Evolutionary conservation across 2,329 filamentous ascomycete genomes (phyloP).

Genomic region (Xylaria sp.): DNA sequence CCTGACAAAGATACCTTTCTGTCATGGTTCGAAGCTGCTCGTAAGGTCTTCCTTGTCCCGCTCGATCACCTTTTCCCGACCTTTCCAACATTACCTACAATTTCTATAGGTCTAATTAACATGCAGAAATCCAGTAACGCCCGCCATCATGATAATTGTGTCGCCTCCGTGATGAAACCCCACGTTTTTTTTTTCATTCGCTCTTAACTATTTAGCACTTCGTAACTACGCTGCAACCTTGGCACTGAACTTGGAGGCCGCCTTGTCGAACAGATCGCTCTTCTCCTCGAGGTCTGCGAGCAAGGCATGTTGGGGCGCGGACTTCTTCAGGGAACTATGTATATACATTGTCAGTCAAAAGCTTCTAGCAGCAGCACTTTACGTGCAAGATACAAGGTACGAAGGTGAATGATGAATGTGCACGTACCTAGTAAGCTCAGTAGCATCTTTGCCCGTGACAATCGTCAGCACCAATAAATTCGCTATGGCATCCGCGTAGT

Average conservation of each 20-base stretch:
- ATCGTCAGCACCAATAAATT: slow-evolving; percentile 84
- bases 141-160: slow-evolving; percentile 4
- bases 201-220: neutral
- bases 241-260: slow-evolving; percentile 84
- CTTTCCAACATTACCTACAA: slow-evolving; percentile 7
- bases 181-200: neutral
- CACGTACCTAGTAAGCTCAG: slow-evolving; percentile 70
- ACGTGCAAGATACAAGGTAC: neutral
- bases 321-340: slow-evolving; percentile 64
- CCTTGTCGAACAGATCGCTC: slow-evolving; percentile 86
- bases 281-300: slow-evolving; percentile 83
- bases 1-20: neutral
- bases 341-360: slow-evolving; percentile 12
- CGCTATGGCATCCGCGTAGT: slow-evolving; percentile 78
- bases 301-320: slow-evolving; percentile 74
- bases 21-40: neutral
- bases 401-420: slow-evolving; percentile 35
- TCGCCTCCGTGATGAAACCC: slow-evolving; percentile 9
- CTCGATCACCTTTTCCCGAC: slow-evolving; percentile 1
- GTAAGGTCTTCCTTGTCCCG: neutral
- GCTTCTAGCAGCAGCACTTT: slow-evolving; percentile 5
- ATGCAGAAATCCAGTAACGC: slow-evolving; percentile 15
- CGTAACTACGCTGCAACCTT: slow-evolving; percentile 72
- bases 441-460: slow-evolving; percentile 76
- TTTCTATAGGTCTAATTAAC: slow-evolving; percentile 24